Evolutionary conservation across 495 filamentous ascomycete species (phyloP).

Genomic region (Trypethelium eluteriae): DNA sequence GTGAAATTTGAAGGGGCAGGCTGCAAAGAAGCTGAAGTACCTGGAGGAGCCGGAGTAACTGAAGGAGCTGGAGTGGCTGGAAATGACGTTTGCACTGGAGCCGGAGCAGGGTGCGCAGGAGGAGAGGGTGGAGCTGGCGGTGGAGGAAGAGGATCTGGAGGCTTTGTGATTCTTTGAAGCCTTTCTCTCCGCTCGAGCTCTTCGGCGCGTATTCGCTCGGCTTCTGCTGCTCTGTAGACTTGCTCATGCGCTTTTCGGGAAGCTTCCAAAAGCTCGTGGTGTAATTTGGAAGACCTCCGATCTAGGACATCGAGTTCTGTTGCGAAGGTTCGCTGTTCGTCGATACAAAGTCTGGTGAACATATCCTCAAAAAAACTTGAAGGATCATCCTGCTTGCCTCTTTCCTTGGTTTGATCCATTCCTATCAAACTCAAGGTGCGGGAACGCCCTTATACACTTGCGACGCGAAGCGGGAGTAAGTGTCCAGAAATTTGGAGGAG

Average conservation of each 20-base stretch:
- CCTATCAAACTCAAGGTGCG: neutral
- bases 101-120: neutral
- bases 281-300: neutral
- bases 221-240: slow-evolving; percentile 6
- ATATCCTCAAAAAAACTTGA: slow-evolving; percentile 9
- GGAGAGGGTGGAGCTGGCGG: neutral
- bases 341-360: slow-evolving; percentile 4
- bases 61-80: neutral
- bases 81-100: neutral
- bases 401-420: slow-evolving; percentile 5
- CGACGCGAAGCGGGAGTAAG: no score
- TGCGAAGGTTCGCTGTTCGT: slow-evolving; percentile 2
- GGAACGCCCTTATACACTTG: no score
- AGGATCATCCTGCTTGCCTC: neutral
- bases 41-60: neutral
- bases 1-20: neutral
- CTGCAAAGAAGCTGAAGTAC: no score
- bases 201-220: slow-evolving; percentile 2
- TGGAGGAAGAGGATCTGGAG: slow-evolving; percentile 2
- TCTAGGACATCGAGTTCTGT: neutral
- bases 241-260: slow-evolving; percentile 1
- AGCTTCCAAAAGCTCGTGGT: neutral
- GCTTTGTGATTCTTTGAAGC: neutral
- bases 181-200: neutral
- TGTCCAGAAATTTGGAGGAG: no score